Base-by-base conservation (phyloP, 176 grass and related monocot species). In the Chrysopogon serrulatus region DNA sequence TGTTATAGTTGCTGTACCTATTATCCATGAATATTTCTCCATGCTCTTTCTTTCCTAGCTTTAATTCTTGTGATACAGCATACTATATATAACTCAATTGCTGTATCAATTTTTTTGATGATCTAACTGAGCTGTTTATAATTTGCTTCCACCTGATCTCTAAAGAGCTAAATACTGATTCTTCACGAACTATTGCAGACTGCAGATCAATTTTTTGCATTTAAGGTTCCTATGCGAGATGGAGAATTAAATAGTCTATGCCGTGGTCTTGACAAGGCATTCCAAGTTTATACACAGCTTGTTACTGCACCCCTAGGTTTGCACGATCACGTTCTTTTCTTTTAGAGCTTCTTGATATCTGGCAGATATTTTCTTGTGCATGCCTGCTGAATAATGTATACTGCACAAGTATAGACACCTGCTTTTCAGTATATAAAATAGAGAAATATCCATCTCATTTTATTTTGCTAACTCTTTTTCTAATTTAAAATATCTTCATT, bases 161-260 rank as follows among this genome's bases (percentile, higher is more conserved):
- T 86, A 77, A 59, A 45, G 68, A 78, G 39, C 35, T 37, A 81
- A 60, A 47, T 17, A 65, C 67, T 86, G 31, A 48, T 80, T 65
- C 72, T 68, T 84, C 65, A 63, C 35, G n/a, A 78, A 79, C 54
- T 91, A 73, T 84, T 90, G 83, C 93, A 98, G 96, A 95, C 91
- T 37, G 90, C 90, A 79, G 96, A 98, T 89, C 96, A 98, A 35
- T 98, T 98, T 90, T 98, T 95, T 84, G 87, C 87, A 44, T 87
- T 98, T 39, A 95, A 94, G 51, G 91, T 98, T 64, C 96, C 96
- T 82, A 95, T 98, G 93, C 81, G 87, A 83, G 86, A 84, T 60
- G 89, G 86, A 81, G 93, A 95, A 84, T 65, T 98, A 82, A 91
- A 88, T 76, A 86, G 80, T 68, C 87, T 98, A 85, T 93, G 87